phyloP scores from a whole-genome alignment of 1,284 basidiomycete species.

The Moniliophthora roreri region DNA sequence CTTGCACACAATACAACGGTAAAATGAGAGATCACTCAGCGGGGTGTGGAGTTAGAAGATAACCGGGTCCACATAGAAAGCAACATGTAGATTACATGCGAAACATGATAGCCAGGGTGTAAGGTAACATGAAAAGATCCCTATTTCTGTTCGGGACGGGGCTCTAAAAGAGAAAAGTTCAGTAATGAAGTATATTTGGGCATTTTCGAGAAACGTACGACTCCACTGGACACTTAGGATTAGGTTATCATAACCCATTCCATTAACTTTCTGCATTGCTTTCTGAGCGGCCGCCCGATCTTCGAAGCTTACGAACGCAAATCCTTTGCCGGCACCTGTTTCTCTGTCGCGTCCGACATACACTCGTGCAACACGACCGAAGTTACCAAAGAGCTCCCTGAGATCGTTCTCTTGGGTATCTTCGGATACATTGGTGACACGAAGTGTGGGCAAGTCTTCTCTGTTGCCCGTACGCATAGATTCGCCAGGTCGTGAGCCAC shows the following conservation, averaged over 20 bases:
- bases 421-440: constrained; percentile 96
- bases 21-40: no score
- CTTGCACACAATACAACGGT: no score
- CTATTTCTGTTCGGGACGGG: constrained; percentile 10
- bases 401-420: constrained; percentile 96
- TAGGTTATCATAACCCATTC: constrained; percentile 87
- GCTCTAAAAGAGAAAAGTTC: constrained; percentile 2
- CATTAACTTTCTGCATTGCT: constrained; percentile 93
- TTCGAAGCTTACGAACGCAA: constrained; percentile 96
- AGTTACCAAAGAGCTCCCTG: constrained; percentile 84
- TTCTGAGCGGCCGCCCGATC: constrained; percentile 77
- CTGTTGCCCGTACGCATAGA: constrained; percentile 73
- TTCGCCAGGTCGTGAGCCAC: constrained; percentile 73
- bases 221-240: constrained; percentile 90
- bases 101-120: no score
- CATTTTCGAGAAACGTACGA: constrained; percentile 46
- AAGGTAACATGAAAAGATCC: no score
- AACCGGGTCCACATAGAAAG: no score
- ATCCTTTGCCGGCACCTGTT: constrained; percentile 94
- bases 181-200: no score
- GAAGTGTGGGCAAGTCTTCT: constrained; percentile 95
- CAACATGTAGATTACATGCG: no score
- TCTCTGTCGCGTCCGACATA: constrained; percentile 96
- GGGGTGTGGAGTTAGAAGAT: no score
- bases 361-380: constrained; percentile 85